Conservation (phyloP, 78 protist species). For the Dictyostelium capitatum region DNA sequence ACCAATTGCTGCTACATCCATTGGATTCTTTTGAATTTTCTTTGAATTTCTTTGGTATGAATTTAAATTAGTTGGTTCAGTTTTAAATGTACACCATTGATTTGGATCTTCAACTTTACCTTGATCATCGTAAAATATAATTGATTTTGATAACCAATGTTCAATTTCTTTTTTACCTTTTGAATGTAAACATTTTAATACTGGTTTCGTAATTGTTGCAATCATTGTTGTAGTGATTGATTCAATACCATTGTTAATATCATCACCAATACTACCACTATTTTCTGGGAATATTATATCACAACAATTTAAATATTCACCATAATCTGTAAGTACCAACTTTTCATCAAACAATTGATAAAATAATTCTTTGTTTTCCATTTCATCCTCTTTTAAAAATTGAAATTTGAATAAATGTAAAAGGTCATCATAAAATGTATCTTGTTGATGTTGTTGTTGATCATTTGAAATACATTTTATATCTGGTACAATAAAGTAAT, state of each 20-base stretch:
- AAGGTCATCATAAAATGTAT: not conserved
- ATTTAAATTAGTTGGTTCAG: not conserved
- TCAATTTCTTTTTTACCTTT: not conserved
- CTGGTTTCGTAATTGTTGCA: not conserved
- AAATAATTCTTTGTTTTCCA: not conserved
- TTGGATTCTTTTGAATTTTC: not conserved
- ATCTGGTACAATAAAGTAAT: not conserved
- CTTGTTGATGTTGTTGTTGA: not conserved
- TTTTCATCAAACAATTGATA: not conserved
- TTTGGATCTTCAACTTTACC: conserved; percentile 33
- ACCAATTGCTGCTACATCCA: not conserved
- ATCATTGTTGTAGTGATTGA: not conserved
- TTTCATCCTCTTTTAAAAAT: not conserved
- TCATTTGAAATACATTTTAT: not conserved
- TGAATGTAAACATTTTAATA: conserved; percentile 15
- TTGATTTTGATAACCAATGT: conserved; percentile 15
- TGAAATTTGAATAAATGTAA: not conserved
- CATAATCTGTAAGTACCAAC: not conserved
- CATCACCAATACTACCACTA: too few species aligned
- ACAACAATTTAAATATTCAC: not conserved
- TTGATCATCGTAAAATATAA: conserved; percentile 13
- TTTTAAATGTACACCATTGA: conserved; percentile 16
- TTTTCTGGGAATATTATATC: too few species aligned
- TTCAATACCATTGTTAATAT: not conserved
- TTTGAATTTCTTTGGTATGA: not conserved